These are phyloP conservation scores for Aleurites moluccanus DNA, from an alignment of 441 rosid species.

Conservation along the genomic window DNA sequence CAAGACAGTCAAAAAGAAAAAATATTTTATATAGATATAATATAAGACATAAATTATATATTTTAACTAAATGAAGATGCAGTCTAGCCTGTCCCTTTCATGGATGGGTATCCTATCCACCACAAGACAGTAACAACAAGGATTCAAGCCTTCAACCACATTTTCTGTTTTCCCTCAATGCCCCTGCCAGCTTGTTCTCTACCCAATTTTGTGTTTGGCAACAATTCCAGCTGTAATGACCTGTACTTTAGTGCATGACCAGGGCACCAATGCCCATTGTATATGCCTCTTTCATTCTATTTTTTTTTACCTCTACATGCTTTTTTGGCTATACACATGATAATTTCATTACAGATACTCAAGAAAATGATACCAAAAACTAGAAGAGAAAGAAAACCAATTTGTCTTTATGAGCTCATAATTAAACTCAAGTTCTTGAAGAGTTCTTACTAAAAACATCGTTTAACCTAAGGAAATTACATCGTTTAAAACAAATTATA, in stretches of 20 bases:
- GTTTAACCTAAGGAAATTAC: not conserved
- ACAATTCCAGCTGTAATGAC: conserved; percentile 23
- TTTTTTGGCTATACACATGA: not conserved
- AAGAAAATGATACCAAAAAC: not conserved
- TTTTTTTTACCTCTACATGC: conserved; percentile 1
- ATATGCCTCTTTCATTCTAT: not conserved
- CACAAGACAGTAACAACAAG: not conserved
- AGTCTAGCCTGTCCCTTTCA: conserved; percentile 15
- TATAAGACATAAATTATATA: too few relatives aligned
- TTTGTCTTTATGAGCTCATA: not conserved
- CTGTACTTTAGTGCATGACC: conserved; percentile 8
- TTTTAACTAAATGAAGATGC: not conserved
- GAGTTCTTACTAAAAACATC: not conserved
- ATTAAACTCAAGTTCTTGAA: not conserved
- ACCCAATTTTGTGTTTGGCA: not conserved
- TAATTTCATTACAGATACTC: not conserved
- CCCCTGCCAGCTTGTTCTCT: too few relatives aligned
- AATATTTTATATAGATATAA: too few relatives aligned
- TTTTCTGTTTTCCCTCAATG: conserved; percentile 14
- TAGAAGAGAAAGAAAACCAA: not conserved
- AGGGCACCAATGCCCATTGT: conserved; percentile 1
- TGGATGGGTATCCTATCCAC: not conserved
- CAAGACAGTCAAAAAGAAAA: too few relatives aligned
- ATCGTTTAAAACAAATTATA: not conserved
- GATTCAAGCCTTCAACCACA: not conserved